Conservation (phyloP, 2,329 filamentous ascomycete species). For the Elsinoe perseae region DNA sequence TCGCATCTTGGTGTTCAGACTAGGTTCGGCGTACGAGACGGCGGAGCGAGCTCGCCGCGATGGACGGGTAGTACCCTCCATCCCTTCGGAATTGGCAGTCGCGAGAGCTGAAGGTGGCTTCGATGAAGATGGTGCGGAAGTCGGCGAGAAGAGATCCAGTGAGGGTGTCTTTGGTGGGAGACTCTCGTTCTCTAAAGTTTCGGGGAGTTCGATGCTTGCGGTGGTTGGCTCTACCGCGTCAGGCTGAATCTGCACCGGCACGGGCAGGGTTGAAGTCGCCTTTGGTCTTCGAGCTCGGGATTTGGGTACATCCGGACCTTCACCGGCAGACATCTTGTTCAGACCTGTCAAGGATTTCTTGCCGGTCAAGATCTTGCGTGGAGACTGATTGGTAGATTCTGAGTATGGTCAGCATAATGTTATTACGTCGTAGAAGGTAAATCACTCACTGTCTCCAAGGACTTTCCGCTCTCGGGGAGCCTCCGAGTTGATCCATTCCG, state of each 20-base stretch:
- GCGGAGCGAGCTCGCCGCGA: slow-evolving; percentile 39
- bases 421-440: neutral
- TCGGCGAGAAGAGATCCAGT: slow-evolving; percentile 37
- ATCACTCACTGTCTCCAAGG: slow-evolving; percentile 36
- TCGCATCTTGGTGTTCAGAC: slow-evolving; percentile 42
- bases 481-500: neutral
- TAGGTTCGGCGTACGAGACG: slow-evolving; percentile 45
- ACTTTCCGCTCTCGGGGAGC: slow-evolving; percentile 31
- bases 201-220: slow-evolving; percentile 9
- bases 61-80: slow-evolving; percentile 31
- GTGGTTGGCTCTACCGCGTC: neutral
- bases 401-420: neutral
- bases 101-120: slow-evolving; percentile 28
- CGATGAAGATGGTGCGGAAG: slow-evolving; percentile 38
- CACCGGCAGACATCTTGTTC: slow-evolving; percentile 7
- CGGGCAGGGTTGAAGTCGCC: slow-evolving; percentile 23
- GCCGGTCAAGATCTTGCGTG: slow-evolving; percentile 21
- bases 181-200: neutral
- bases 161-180: slow-evolving; percentile 26
- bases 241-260: slow-evolving; percentile 12
- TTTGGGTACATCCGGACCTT: slow-evolving; percentile 18
- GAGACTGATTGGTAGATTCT: slow-evolving; percentile 33
- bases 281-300: slow-evolving; percentile 24
- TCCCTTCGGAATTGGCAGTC: slow-evolving; percentile 21
- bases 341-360: slow-evolving; percentile 21